Conservation (phyloP, 768 basidiomycete species). For the Termitomyces titanicus region DNA sequence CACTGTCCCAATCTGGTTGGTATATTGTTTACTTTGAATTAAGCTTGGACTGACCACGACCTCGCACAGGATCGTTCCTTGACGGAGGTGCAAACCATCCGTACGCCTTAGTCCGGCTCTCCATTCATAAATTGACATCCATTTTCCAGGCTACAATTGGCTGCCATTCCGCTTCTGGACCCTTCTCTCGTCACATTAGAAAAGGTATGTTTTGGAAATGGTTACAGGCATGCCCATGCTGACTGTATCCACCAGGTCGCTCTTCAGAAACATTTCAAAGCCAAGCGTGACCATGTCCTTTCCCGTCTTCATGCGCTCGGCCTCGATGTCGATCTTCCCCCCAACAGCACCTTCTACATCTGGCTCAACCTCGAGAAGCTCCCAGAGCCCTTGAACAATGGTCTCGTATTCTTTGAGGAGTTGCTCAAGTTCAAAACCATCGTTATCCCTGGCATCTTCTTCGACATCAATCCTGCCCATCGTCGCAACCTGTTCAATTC, state of each 20-base stretch:
- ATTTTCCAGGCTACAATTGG: constrained; percentile 68
- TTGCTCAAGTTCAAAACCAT: constrained; percentile 88
- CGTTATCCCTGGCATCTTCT: constrained; percentile 89
- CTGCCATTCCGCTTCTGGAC: constrained; percentile 81
- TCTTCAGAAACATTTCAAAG: constrained; percentile 87
- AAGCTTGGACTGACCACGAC: not conserved
- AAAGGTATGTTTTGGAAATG: constrained; percentile 38
- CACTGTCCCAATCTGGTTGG: constrained; percentile 83
- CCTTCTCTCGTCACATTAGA: constrained; percentile 65
- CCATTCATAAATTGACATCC: not conserved
- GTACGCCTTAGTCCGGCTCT: constrained; percentile 36
- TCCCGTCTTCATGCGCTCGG: constrained; percentile 74
- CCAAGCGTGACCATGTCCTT: constrained; percentile 88
- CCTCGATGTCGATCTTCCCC: constrained; percentile 74
- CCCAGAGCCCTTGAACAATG: constrained; percentile 82
- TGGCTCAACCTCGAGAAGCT: constrained; percentile 86
- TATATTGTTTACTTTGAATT: constrained; percentile 2
- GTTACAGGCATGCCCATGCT: not conserved
- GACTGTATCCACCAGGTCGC: constrained; percentile 45
- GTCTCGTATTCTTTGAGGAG: constrained; percentile 93
- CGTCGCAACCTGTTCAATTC: constrained; percentile 88
- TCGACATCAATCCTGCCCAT: constrained; percentile 78
- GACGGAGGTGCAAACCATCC: constrained; percentile 95
- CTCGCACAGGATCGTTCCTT: constrained; percentile 67
- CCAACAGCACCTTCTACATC: constrained; percentile 87